Evolutionary conservation across 306 rosid species (phyloP).

Genomic region (Cotoneaster glaucophyllus): DNA sequence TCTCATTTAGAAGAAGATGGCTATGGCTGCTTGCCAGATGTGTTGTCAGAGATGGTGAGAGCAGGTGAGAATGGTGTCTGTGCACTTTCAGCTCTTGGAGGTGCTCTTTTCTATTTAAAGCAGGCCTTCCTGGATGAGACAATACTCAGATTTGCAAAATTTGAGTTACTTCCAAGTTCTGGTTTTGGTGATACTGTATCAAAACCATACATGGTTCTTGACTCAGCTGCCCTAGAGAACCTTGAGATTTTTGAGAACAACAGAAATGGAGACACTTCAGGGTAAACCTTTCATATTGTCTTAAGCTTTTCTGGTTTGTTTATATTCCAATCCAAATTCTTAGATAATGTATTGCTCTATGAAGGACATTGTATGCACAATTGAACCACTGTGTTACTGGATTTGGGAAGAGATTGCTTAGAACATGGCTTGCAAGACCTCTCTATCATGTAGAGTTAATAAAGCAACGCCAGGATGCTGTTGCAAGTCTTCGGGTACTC

Average conservation of each 20-base stretch:
- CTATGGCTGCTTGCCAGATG: constrained; percentile 52
- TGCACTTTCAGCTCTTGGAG: constrained; percentile 98
- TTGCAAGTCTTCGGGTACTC: constrained; percentile 60
- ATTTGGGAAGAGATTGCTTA: constrained; percentile 89
- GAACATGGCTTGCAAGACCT: constrained; percentile 94
- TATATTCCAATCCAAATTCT: constrained; percentile 20
- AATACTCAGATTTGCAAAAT: constrained; percentile 79
- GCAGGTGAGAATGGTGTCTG: constrained; percentile 40
- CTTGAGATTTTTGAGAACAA: constrained; percentile 93
- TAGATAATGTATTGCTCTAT: constrained; percentile 24
- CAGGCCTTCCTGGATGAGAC: constrained; percentile 86
- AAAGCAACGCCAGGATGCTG: constrained; percentile 78
- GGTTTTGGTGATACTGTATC: constrained; percentile 48
- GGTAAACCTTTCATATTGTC: constrained; percentile 44
- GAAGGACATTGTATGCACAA: constrained; percentile 79
- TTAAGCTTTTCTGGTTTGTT: background rate
- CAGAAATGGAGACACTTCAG: constrained; percentile 80
- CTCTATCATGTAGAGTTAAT: constrained; percentile 60
- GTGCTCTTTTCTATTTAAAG: constrained; percentile 79
- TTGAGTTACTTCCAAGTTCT: constrained; percentile 75
- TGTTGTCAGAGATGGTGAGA: constrained; percentile 57
- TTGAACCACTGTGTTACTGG: constrained; percentile 90
- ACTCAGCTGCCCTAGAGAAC: constrained; percentile 87
- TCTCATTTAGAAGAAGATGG: constrained; percentile 34
- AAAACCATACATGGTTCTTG: constrained; percentile 89